Conservation (phyloP, 257 asterid genomes). For the Vinca minor region DNA sequence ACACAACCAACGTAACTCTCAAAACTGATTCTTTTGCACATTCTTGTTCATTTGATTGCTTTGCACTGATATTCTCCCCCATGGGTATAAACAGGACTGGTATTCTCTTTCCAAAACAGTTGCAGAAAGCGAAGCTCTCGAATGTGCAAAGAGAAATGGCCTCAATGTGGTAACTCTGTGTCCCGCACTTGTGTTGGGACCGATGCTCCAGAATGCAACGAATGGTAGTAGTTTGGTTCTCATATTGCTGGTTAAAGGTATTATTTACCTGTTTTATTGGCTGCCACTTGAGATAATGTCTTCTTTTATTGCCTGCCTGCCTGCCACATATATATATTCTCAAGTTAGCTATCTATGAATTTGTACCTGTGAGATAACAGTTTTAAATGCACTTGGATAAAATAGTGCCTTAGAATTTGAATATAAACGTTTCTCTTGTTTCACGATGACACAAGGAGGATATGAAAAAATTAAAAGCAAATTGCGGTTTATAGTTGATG, state of each 20-base stretch:
- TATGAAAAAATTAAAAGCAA: slow-evolving; percentile 36
- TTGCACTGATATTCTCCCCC: not conserved
- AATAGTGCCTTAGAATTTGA: too few relatives aligned
- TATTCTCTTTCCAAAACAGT: slow-evolving; percentile 61
- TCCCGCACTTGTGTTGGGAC: slow-evolving; percentile 60
- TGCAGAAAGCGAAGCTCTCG: slow-evolving; percentile 62
- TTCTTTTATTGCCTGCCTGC: not conserved
- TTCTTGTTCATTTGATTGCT: not conserved
- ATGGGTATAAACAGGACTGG: slow-evolving; percentile 67
- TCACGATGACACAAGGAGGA: slow-evolving; percentile 42
- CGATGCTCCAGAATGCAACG: slow-evolving; percentile 47
- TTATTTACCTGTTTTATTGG: slow-evolving; percentile 16
- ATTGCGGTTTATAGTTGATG: slow-evolving; percentile 37
- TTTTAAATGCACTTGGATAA: too few relatives aligned
- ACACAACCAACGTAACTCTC: slow-evolving; percentile 41
- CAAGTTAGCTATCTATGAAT: too few relatives aligned
- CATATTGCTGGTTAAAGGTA: slow-evolving; percentile 60
- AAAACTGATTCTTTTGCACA: not conserved
- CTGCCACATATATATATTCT: not conserved
- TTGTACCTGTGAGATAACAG: too few relatives aligned
- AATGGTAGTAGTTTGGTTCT: slow-evolving; percentile 59
- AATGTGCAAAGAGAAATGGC: slow-evolving; percentile 47
- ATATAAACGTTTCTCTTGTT: too few relatives aligned
- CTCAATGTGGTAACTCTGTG: slow-evolving; percentile 51
- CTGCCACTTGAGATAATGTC: not conserved